Base-by-base conservation (phyloP, 495 filamentous ascomycete genomes). In the Podospora comata region DNA sequence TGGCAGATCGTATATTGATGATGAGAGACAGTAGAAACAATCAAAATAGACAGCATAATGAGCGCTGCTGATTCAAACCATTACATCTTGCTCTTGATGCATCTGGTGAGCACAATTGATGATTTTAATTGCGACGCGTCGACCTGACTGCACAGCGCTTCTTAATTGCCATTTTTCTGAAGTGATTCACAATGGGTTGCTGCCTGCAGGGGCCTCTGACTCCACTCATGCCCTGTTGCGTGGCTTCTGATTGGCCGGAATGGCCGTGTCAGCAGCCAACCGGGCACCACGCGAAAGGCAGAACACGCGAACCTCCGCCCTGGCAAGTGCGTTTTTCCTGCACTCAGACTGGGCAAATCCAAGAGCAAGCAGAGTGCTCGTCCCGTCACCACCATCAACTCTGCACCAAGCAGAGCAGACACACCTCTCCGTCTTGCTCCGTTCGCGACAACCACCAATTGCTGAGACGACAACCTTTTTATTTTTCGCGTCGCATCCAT, bases 161-260 rank as follows among this genome's bases (percentile, higher is more conserved):
- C 20, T 27, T 34, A 57, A 71, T 15, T 58, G 67, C 62, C 62
- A 63, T 68, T 75, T 75, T 77, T 71, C 67, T 71, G 75, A 73
- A 67, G 72, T 77, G 74, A 69, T 77, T 76, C 71, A 68, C 70
- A 67, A 72, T 62, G 64, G 70, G 68, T 69, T 76, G 75, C 64
- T 77, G 75, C 75, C 75, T 77, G 71, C 71, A 67, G 63, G 68
- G 65, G 61, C 65, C 9, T 9, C 30, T n/a, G 1, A 53, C 11
- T 64, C 53, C 66, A 26, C 62, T 68, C 56, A 20, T 68, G 32
- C 19, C 2, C 7, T 0, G 13, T 23, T 30, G 5, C 1, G 18
- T 11, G 4, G 32, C 3, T 2, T 54, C 5, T 71, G 54, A 71
- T 69, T 71, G 70, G 70, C 16, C 53, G 34, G 2, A 15, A 7